These are phyloP conservation scores for Talaromyces sp. DNA, from an alignment of 2,329 filamentous ascomycete species.

Conservation along the genomic window DNA sequence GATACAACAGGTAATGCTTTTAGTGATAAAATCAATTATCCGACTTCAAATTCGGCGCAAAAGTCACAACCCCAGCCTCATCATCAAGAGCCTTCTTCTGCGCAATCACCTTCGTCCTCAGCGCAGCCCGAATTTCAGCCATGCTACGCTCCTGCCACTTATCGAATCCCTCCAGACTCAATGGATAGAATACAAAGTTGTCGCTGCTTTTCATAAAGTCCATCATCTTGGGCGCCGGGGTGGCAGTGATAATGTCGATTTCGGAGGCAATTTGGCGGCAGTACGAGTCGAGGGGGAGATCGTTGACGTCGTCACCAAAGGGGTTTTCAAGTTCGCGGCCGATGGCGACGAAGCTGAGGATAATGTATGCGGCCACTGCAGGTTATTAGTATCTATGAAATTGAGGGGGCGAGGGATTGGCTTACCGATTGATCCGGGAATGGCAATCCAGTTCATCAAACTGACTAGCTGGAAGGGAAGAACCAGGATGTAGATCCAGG, in stretches of 20 bases:
- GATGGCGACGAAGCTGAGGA: constrained; percentile 71
- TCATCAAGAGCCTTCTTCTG: constrained; percentile 16
- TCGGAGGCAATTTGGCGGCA: constrained; percentile 72
- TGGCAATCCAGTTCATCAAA: constrained; percentile 67
- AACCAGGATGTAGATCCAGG: constrained; percentile 76
- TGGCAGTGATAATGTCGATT: constrained; percentile 68
- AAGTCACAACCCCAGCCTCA: not conserved
- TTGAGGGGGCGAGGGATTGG: not conserved
- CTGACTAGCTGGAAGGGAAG: constrained; percentile 75
- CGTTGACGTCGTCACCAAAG: constrained; percentile 80
- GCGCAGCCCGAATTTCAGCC: constrained; percentile 45
- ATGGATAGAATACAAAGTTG: constrained; percentile 37
- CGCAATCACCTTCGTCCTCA: constrained; percentile 37
- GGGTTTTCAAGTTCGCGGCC: constrained; percentile 82
- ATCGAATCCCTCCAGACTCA: constrained; percentile 45
- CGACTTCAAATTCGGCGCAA: not conserved
- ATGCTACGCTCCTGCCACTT: constrained; percentile 50
- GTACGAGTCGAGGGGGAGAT: constrained; percentile 71
- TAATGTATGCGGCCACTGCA: constrained; percentile 68
- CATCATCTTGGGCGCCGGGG: constrained; percentile 49
- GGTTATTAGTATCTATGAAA: not conserved
- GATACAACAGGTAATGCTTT: not conserved
- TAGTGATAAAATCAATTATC: not conserved
- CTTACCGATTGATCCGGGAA: constrained; percentile 65
- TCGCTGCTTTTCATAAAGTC: constrained; percentile 46